A percentile compares a stretch with the other conserved stretches of the same genome.
Evolutionary conservation across 768 basidiomycete species (phyloP).

Genomic region (Mycena kentingensis): DNA sequence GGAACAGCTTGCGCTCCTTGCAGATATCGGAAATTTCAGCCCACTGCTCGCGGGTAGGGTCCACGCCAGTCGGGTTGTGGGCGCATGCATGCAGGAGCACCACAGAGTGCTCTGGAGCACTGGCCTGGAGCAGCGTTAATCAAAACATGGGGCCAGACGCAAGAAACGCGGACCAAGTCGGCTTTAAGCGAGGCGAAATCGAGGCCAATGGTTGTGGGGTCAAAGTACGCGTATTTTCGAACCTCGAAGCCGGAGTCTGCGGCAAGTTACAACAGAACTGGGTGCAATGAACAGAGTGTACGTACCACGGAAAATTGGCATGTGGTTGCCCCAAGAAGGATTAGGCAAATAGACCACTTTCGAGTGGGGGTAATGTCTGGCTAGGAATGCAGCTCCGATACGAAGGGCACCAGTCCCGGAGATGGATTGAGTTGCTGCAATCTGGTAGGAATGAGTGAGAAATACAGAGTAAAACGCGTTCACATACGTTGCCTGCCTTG

Average conservation of each 20-base stretch:
- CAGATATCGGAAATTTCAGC: conserved; percentile 83
- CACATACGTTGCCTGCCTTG: conserved; percentile 68
- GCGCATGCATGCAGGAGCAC: conserved; percentile 96
- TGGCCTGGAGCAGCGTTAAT: conserved; percentile 34
- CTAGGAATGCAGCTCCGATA: conserved; percentile 91
- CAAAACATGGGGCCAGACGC: neutral
- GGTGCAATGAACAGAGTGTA: neutral
- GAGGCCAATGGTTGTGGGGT: conserved; percentile 88
- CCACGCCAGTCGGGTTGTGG: conserved; percentile 98
- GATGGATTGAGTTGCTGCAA: conserved; percentile 89
- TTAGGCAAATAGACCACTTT: conserved; percentile 89
- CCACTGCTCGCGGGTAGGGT: conserved; percentile 95
- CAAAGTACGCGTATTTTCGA: conserved; percentile 89
- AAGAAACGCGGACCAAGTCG: conserved; percentile 61
- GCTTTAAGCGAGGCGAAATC: conserved; percentile 90
- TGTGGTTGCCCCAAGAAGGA: conserved; percentile 98
- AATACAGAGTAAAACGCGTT: neutral
- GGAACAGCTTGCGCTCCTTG: conserved; percentile 88
- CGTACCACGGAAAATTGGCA: conserved; percentile 49
- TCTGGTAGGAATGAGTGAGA: conserved; percentile 42
- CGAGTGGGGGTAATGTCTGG: conserved; percentile 82
- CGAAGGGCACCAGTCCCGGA: conserved; percentile 98
- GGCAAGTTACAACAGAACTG: conserved; percentile 45
- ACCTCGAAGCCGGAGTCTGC: conserved; percentile 94
- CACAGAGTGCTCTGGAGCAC: conserved; percentile 78